phyloP scores from a whole-genome alignment of 768 basidiomycete genomes.

The Auriculariales sp. region DNA sequence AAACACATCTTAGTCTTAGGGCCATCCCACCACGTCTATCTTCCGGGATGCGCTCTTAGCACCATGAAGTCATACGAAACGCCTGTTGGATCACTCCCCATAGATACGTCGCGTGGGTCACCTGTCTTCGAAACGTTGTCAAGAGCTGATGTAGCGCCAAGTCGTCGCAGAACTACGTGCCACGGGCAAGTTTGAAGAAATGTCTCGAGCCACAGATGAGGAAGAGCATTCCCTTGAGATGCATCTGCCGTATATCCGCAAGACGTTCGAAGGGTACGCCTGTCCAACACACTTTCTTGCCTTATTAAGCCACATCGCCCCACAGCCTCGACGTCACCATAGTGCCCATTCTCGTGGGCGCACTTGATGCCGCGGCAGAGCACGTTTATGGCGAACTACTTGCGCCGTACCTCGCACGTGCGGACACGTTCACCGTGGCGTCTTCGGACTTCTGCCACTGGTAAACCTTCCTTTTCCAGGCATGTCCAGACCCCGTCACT shows the following conservation, averaged over 20 bases:
- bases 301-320: neutral
- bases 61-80: constrained; percentile 67
- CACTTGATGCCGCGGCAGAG: constrained; percentile 47
- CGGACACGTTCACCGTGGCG: constrained; percentile 76
- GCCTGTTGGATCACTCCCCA: constrained; percentile 65
- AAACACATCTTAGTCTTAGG: constrained; percentile 90
- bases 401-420: constrained; percentile 63
- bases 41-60: constrained; percentile 78
- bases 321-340: constrained; percentile 59
- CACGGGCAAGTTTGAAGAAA: constrained; percentile 55
- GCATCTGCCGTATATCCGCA: constrained; percentile 86
- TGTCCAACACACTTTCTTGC: constrained; percentile 1
- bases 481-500: neutral
- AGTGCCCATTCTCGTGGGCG: constrained; percentile 84
- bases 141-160: constrained; percentile 14
- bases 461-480: constrained; percentile 25
- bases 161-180: constrained; percentile 50
- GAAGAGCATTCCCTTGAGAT: constrained; percentile 97
- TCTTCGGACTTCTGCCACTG: constrained; percentile 99
- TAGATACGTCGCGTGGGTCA: constrained; percentile 65
- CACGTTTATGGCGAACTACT: constrained; percentile 51
- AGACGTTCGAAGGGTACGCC: constrained; percentile 64
- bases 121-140: constrained; percentile 4
- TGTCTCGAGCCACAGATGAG: constrained; percentile 62
- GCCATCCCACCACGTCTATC: constrained; percentile 85